These are phyloP conservation scores for Manihot esculenta DNA, from an alignment of 441 rosid genomes.

Conservation along the genomic window DNA sequence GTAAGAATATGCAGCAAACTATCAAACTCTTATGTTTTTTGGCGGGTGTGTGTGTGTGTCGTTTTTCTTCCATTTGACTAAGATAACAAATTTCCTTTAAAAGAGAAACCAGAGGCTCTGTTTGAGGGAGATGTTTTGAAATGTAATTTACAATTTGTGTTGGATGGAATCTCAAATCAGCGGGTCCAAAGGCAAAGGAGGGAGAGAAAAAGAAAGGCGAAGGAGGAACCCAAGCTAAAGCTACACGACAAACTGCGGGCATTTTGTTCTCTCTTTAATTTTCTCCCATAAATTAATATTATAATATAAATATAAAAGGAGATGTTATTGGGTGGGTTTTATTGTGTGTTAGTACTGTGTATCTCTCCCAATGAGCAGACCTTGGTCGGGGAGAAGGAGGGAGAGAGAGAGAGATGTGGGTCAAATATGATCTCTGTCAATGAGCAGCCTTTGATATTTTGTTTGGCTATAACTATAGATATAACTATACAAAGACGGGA, in stretches of 20 bases:
- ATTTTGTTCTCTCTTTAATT: neutral
- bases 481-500: no score
- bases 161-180: no score
- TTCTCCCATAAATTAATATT: neutral
- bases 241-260: neutral
- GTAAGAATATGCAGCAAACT: conserved; percentile 11
- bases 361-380: no score
- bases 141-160: neutral
- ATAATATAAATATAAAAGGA: no score
- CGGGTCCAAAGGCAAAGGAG: neutral
- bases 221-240: neutral
- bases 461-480: no score
- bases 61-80: neutral
- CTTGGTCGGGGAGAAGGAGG: neutral
- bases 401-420: no score
- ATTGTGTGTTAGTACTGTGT: no score
- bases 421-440: no score
- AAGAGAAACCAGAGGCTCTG: neutral
- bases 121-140: neutral
- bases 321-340: no score
- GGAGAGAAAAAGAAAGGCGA: neutral
- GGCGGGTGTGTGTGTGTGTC: no score
- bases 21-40: no score
- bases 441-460: neutral
- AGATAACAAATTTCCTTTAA: neutral